phyloP scores from a whole-genome alignment of 345 rosid species.

The Salix caprea region DNA sequence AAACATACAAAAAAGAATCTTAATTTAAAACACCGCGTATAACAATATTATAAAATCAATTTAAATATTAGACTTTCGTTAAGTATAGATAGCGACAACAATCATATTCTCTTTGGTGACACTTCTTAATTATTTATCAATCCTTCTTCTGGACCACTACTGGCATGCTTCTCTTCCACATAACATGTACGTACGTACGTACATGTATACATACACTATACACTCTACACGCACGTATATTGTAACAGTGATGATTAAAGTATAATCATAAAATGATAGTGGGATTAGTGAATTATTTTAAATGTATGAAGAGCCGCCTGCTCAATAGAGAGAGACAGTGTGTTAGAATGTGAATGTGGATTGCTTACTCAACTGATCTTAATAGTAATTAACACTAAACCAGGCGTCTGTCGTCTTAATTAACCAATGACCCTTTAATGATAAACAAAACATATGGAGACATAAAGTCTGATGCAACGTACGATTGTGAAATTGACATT shows the following conservation, averaged over 20 bases:
- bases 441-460: background rate
- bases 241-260: background rate
- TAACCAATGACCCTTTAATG: background rate
- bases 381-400: background rate
- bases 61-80: too few relatives aligned
- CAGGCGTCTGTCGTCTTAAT: background rate
- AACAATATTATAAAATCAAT: background rate
- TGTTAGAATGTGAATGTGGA: conserved; percentile 1
- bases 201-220: too few relatives aligned
- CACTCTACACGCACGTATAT: too few relatives aligned
- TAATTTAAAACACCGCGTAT: background rate
- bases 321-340: conserved; percentile 1
- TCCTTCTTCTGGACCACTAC: background rate
- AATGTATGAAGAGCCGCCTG: conserved; percentile 7
- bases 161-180: background rate
- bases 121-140: background rate
- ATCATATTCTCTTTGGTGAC: background rate
- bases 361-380: background rate
- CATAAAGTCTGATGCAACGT: background rate
- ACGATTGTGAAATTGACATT: background rate
- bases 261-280: background rate
- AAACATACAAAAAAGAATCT: background rate
- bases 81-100: background rate
- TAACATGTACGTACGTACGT: background rate
- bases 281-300: background rate